Percentiles rank a stretch among this genome's conserved stretches.
These are phyloP conservation scores for Stachybotrys echinatus DNA, from an alignment of 2,329 filamentous ascomycete species.

Conservation along the genomic window DNA sequence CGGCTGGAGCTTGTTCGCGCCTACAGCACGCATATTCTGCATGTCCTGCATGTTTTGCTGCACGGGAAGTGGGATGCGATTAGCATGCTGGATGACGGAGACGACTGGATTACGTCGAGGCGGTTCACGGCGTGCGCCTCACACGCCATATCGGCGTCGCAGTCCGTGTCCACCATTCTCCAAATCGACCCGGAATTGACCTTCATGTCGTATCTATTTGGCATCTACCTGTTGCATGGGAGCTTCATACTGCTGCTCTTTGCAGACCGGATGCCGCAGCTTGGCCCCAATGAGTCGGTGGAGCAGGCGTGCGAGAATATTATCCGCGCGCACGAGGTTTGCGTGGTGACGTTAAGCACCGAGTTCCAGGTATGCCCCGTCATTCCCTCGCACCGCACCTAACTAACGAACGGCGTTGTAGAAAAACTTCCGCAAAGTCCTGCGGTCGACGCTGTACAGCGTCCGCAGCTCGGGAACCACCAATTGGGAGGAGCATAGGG, in stretches of 20 bases:
- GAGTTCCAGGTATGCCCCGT: conserved; percentile 37
- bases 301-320: conserved; percentile 44
- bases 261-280: conserved; percentile 42
- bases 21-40: conserved; percentile 41
- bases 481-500: conserved; percentile 37
- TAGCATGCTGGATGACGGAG: conserved; percentile 41
- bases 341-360: conserved; percentile 42
- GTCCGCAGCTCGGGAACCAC: conserved; percentile 34
- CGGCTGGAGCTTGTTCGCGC: conserved; percentile 34
- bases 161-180: conserved; percentile 39
- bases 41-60: conserved; percentile 41
- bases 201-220: conserved; percentile 48
- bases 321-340: conserved; percentile 44
- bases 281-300: conserved; percentile 38
- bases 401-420: conserved; percentile 11
- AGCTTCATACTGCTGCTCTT: conserved; percentile 44
- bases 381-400: background rate
- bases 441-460: conserved; percentile 42
- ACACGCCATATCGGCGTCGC: conserved; percentile 40
- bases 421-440: conserved; percentile 50
- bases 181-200: conserved; percentile 42
- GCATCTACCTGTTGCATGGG: conserved; percentile 45
- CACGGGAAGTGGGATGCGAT: conserved; percentile 46
- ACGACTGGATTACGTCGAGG: conserved; percentile 41
- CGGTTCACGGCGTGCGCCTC: conserved; percentile 39